These are phyloP conservation scores for Didymella pomorum DNA, from an alignment of 2,329 filamentous ascomycete genomes.

Conservation along the genomic window DNA sequence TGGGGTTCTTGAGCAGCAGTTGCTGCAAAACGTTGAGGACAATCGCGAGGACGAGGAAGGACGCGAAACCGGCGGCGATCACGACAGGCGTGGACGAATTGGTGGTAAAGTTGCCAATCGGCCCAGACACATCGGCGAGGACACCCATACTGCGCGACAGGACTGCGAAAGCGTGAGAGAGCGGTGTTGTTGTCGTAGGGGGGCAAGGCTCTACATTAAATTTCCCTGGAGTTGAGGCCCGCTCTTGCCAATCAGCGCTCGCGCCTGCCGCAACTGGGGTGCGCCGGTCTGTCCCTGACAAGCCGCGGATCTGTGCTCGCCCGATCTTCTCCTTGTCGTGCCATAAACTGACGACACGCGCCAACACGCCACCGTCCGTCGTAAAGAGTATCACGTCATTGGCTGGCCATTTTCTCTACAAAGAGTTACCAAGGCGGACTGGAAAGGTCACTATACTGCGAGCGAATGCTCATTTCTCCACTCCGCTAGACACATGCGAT, in stretches of 20 bases:
- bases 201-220: slow-evolving; percentile 36
- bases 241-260: slow-evolving; percentile 32
- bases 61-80: slow-evolving; percentile 53
- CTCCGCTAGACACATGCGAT: slow-evolving; percentile 8
- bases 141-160: slow-evolving; percentile 58
- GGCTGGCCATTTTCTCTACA: slow-evolving; percentile 16
- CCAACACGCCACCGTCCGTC: slow-evolving; percentile 24
- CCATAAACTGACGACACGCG: slow-evolving; percentile 15
- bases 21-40: slow-evolving; percentile 82
- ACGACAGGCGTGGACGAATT: slow-evolving; percentile 55
- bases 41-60: slow-evolving; percentile 65
- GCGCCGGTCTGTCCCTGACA: slow-evolving; percentile 33
- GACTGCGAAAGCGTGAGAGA: slow-evolving; percentile 24
- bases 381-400: slow-evolving; percentile 34
- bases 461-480: slow-evolving; percentile 15
- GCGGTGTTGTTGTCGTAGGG: slow-evolving; percentile 23
- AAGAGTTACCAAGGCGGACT: slow-evolving; percentile 8
- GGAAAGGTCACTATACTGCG: slow-evolving; percentile 2
- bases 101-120: slow-evolving; percentile 57
- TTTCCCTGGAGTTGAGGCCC: slow-evolving; percentile 32
- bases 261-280: slow-evolving; percentile 29
- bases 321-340: neutral
- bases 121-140: slow-evolving; percentile 58
- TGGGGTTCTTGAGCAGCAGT: slow-evolving; percentile 79
- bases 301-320: slow-evolving; percentile 22